Evolutionary conservation across 2,329 filamentous ascomycete species (phyloP).

Genomic region (Pseudogymnoascus sp.): DNA sequence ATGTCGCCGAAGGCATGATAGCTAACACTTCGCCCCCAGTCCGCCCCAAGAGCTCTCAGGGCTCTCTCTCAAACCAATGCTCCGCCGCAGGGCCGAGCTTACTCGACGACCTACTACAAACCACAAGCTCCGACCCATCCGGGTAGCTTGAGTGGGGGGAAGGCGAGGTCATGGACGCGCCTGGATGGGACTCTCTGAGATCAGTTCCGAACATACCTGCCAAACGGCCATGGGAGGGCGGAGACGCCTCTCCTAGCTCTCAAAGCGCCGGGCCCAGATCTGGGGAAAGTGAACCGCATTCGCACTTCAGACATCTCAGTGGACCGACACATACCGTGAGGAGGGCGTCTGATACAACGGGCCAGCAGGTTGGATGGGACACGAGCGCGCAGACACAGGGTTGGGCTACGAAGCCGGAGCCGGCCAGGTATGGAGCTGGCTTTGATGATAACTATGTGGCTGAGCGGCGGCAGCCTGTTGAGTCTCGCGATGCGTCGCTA

Average conservation of each 20-base stretch:
- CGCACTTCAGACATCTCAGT: not conserved
- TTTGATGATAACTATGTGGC: not conserved
- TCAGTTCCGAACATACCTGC: slow-evolving; percentile 2
- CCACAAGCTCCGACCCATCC: not conserved
- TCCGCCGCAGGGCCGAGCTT: slow-evolving; percentile 7
- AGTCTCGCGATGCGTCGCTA: not conserved
- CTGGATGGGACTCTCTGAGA: slow-evolving; percentile 8
- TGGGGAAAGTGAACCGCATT: not conserved
- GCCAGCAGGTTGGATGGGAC: not conserved
- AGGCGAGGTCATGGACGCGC: not conserved
- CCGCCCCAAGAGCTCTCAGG: not conserved
- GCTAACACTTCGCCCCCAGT: not conserved
- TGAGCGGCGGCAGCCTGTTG: slow-evolving; percentile 6
- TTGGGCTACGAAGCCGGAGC: not conserved
- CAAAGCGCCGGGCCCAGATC: not conserved
- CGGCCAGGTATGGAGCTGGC: not conserved
- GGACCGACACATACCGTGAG: not conserved
- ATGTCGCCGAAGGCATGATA: slow-evolving; percentile 1
- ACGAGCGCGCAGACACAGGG: not conserved
- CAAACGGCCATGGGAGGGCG: not conserved
- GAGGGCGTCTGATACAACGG: not conserved
- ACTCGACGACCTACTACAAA: slow-evolving; percentile 5
- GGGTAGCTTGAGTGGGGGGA: not conserved
- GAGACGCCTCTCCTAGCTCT: not conserved
- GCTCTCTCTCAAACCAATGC: slow-evolving; percentile 1